Conservation (phyloP, 116 monocot species). For the Papilionanthe hybrid region DNA sequence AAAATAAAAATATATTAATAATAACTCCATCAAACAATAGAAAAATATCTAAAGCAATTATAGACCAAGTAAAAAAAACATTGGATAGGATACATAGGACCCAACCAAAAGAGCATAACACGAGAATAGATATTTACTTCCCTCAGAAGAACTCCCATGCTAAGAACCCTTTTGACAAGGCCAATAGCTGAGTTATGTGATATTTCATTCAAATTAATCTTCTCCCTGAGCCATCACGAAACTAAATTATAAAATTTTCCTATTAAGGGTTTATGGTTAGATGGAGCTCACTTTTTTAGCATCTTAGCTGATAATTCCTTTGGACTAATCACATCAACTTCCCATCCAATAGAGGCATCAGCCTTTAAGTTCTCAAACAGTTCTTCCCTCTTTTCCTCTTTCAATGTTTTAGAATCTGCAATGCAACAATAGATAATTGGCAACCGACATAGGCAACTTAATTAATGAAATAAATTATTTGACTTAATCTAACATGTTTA, state of each 20-base stretch:
- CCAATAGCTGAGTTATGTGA: constrained; percentile 97
- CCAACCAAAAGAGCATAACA: neutral
- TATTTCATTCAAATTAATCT: constrained; percentile 96
- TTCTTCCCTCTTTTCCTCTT: constrained; percentile 95
- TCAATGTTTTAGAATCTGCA: constrained; percentile 95
- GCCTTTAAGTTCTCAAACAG: constrained; percentile 80
- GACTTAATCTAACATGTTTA: neutral
- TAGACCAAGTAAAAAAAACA: neutral
- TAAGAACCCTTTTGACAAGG: constrained; percentile 76
- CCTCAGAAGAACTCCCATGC: constrained; percentile 73
- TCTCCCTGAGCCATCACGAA: constrained; percentile 43
- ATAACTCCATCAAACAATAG: neutral
- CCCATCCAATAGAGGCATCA: constrained; percentile 79
- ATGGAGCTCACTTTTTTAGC: constrained; percentile 55
- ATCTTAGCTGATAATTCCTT: constrained; percentile 94
- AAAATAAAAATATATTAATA: neutral
- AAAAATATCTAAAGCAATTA: neutral
- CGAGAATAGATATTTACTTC: constrained; percentile 44
- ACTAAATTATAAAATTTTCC: neutral
- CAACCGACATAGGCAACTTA: neutral
- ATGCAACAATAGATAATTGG: neutral
- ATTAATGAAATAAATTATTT: neutral
- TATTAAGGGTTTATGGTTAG: neutral
- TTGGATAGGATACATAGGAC: neutral
- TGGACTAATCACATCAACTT: constrained; percentile 91